Evolutionary conservation across 2,329 filamentous ascomycete species (phyloP), one percentile per base, ranked within the genome.

Genomic region (Aspergillus ibericus): DNA sequence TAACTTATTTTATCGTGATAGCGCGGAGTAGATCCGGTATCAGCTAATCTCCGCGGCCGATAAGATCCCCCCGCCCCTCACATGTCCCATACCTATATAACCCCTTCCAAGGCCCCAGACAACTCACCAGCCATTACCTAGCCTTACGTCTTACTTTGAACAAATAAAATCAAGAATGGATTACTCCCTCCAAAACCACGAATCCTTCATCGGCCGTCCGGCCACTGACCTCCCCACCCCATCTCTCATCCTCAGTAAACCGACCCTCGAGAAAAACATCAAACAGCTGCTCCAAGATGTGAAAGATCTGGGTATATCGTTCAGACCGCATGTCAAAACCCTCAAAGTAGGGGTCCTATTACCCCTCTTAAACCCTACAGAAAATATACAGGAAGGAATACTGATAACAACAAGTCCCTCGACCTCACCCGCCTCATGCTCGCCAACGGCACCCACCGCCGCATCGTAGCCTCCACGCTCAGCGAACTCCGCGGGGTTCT

Each of bases 281-380:
- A 63, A 71, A 3, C 67, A 59, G 6, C 59, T 80, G 1, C 73
- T 75, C 16, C 63, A 65, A 1, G 76, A 80, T 72, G 76, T 80
- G 9, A 70, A 77, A 20, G 67, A 66, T 16, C 60, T 77, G 0
- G 73, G 72, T 0, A 72, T 80, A 27, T 59, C 63, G 3, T 79
- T 80, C 25, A 65, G 78, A 18, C 76, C 77, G 16, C 78, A 80
- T 61, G 73, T 80, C n/a, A 80, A 80, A 62, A 80, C 78, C 0
- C 68, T 80, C 22, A 80, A 80, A 70, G 78, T 76, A 38, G n/a
- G n/a, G n/a, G n/a, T n/a, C n/a, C n/a, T n/a, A n/a, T n/a, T 22
- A 2, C 29, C 5, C 27, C 15, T 7, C 42, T 18, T 38, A 4
- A 2, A 6, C 8, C 22, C n/a, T 49, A 32, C 36, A 38, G 36